Evolutionary conservation across 2,329 filamentous ascomycete species (phyloP), one percentile per base, ranked within the genome.

Genomic region (Colletotrichum trifolii): DNA sequence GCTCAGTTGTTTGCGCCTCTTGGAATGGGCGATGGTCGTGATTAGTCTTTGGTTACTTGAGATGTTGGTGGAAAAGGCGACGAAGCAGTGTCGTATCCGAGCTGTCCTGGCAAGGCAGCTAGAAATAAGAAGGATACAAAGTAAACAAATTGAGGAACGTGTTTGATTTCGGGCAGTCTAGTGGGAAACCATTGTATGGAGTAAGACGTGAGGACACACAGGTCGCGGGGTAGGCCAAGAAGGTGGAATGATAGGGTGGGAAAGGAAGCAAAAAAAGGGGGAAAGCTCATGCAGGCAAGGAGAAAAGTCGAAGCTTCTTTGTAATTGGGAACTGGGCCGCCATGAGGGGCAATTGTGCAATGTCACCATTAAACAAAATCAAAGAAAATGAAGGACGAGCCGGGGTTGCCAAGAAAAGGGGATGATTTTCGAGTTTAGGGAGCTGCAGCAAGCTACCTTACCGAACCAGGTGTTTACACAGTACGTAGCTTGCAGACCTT

Each of bases 401-500:
- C 46, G 15, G 43, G 39, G 49, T 54, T 54, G 64, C 64, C 64
- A 64, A 64, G 60, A 50, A 53, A 66, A 56, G 64, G 42, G 54
- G 54, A 50, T 45, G 48, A 60, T 39, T 56, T 42, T 63, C 53
- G 15, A 47, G 59, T 63, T 57, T 56, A 53, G 47, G 56, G 62
- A 10, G 13, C 42, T 45, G 36, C 33, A 33, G 35, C 10, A 39
- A 40, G 34, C 52, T 25, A 25, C 25, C 25, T 25, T 25, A 25
- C 25, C 25, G 25, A 25, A 25, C 25, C 25, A 25, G 25, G 25
- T 25, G 25, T 25, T 5, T 25, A 25, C 25, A 1, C 25, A 25
- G 25, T 25, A 5, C 25, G 25, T 25, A 25, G 25, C 25, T 25
- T 25, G 25, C 25, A 25, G 25, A 25, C 25, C 25, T 25, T 25